Evolutionary conservation across 164 flowering plant species (phyloP).

Genomic region (Stephania cephalantha): DNA sequence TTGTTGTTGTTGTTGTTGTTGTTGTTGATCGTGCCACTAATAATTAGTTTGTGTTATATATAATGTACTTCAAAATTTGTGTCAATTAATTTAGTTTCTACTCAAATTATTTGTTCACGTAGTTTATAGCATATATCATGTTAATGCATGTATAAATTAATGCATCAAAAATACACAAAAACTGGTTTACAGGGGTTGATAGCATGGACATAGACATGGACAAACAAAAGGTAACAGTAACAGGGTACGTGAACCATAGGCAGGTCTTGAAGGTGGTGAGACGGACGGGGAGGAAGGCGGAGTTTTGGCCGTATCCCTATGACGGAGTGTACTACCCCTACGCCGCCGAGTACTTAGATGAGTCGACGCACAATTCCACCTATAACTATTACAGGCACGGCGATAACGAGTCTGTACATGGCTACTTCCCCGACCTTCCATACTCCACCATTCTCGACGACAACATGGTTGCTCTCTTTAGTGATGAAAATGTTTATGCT

Average conservation of each 20-base stretch:
- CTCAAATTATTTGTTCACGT: no score
- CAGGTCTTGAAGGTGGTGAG: constrained; percentile 62
- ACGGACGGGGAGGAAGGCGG: constrained; percentile 61
- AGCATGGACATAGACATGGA: constrained; percentile 66
- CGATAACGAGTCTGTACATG: constrained; percentile 45
- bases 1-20: no score
- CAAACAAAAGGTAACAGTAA: constrained; percentile 72
- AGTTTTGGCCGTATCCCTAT: constrained; percentile 78
- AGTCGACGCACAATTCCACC: constrained; percentile 40
- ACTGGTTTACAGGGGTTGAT: constrained; percentile 48
- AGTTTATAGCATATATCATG: no score
- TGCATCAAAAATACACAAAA: no score
- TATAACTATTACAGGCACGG: constrained; percentile 73
- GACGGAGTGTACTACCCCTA: constrained; percentile 61
- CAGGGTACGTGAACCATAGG: constrained; percentile 55
- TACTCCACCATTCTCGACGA: constrained; percentile 39
- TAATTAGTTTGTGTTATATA: no score
- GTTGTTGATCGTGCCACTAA: no score
- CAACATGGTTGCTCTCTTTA: constrained; percentile 40
- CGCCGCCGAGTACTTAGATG: constrained; percentile 55
- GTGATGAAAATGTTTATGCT: constrained; percentile 74
- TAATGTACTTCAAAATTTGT: no score
- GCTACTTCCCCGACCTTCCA: constrained; percentile 50
- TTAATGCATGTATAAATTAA: no score
- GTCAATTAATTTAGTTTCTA: no score